Evolutionary conservation across 768 basidiomycete species (phyloP).

Genomic region (Kwoniella bestiolae): DNA sequence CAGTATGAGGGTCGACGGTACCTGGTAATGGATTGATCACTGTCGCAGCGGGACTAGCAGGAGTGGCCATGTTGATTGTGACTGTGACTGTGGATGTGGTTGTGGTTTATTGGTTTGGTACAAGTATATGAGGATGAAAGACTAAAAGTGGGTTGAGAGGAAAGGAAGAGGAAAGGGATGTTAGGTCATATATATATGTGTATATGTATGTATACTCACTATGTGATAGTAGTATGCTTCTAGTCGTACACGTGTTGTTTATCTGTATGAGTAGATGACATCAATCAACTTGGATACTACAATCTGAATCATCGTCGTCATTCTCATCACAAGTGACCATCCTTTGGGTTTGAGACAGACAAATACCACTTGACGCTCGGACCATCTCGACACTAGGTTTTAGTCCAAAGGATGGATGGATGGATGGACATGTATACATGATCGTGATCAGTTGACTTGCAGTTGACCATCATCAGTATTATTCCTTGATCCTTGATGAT

Average conservation of each 20-base stretch:
- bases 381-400: neutral
- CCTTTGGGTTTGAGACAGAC: neutral
- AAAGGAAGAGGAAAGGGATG: conserved; percentile 9
- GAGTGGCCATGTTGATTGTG: conserved; percentile 4
- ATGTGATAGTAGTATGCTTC: neutral
- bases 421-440: no score
- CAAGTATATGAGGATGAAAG: neutral
- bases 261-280: conserved; percentile 1
- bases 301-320: neutral
- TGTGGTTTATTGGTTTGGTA: neutral
- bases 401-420: neutral
- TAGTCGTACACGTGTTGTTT: neutral
- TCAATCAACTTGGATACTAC: neutral
- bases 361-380: neutral
- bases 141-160: neutral
- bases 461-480: no score
- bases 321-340: neutral
- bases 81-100: no score
- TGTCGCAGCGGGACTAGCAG: conserved; percentile 7
- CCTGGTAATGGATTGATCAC: neutral
- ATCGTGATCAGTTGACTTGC: no score
- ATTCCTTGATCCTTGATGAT: neutral
- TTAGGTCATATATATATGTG: neutral
- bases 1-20: conserved; percentile 9
- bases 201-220: neutral